These are phyloP conservation scores for Ogataea siamensis DNA, from an alignment of 805 yeast species.

Conservation along the genomic window DNA sequence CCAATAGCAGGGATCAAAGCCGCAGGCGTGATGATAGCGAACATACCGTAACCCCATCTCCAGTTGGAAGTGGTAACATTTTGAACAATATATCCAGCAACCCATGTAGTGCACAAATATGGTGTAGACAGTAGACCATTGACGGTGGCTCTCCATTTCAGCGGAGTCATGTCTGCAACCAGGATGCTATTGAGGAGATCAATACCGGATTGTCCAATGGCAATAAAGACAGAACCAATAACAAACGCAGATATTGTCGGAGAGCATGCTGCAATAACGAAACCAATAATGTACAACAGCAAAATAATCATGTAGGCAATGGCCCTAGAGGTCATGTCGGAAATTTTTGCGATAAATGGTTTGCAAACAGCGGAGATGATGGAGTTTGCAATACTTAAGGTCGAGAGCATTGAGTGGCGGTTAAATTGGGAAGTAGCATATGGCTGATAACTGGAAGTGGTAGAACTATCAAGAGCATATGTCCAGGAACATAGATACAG, in stretches of 20 bases:
- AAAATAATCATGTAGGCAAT: conserved; percentile 21
- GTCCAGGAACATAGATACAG: conserved; percentile 71
- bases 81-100: conserved; percentile 39
- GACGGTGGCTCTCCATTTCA: conserved; percentile 30
- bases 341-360: conserved; percentile 29
- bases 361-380: conserved; percentile 26
- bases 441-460: conserved; percentile 36
- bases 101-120: conserved; percentile 41
- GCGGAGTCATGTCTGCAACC: conserved; percentile 30
- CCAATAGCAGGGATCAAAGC: conserved; percentile 35
- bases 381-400: conserved; percentile 25
- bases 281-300: conserved; percentile 26
- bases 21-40: conserved; percentile 43
- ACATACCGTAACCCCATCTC: conserved; percentile 55
- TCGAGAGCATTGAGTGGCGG: conserved; percentile 26
- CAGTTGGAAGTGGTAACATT: conserved; percentile 38
- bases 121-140: conserved; percentile 34
- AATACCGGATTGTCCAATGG: conserved; percentile 27
- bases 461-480: conserved; percentile 30
- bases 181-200: conserved; percentile 22
- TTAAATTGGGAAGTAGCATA: conserved; percentile 29
- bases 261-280: conserved; percentile 25
- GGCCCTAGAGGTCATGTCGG: conserved; percentile 31
- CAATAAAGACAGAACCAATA: conserved; percentile 25
- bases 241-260: conserved; percentile 27